Conservation (phyloP, 176 grass and related monocot species). For the Typha latifolia region DNA sequence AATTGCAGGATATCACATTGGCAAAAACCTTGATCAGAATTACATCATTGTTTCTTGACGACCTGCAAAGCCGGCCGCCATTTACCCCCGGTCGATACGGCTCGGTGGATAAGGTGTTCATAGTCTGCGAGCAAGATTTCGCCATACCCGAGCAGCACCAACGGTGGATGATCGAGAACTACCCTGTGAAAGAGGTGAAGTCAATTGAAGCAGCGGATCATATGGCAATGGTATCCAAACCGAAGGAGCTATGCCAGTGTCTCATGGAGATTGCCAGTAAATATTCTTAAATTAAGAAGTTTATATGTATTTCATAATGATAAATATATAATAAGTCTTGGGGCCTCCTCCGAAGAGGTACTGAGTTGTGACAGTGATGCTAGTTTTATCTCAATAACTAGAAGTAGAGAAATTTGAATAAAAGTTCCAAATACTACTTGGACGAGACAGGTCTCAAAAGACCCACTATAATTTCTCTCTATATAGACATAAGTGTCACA, state of each 20-base stretch:
- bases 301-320: too few species aligned
- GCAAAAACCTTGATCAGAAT: constrained; percentile 36
- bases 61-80: constrained; percentile 25
- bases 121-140: constrained; percentile 17
- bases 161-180: constrained; percentile 30
- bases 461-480: too few species aligned
- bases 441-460: too few species aligned
- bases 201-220: constrained; percentile 32
- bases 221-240: constrained; percentile 41
- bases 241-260: constrained; percentile 20
- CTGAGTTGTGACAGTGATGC: too few species aligned
- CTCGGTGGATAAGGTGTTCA: constrained; percentile 35
- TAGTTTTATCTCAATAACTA: background rate
- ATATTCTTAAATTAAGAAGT: background rate
- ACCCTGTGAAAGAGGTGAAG: constrained; percentile 27
- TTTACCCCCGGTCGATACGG: constrained; percentile 35
- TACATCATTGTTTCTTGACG: constrained; percentile 44
- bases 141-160: constrained; percentile 4
- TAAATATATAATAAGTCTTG: too few species aligned
- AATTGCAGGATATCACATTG: constrained; percentile 48
- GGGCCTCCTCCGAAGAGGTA: too few species aligned
- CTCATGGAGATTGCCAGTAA: constrained; percentile 25
- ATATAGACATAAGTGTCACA: too few species aligned
- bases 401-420: too few species aligned
- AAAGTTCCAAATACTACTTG: too few species aligned